phyloP scores from a whole-genome alignment of 2,329 filamentous ascomycete genomes.

The Sporothrix pallida region DNA sequence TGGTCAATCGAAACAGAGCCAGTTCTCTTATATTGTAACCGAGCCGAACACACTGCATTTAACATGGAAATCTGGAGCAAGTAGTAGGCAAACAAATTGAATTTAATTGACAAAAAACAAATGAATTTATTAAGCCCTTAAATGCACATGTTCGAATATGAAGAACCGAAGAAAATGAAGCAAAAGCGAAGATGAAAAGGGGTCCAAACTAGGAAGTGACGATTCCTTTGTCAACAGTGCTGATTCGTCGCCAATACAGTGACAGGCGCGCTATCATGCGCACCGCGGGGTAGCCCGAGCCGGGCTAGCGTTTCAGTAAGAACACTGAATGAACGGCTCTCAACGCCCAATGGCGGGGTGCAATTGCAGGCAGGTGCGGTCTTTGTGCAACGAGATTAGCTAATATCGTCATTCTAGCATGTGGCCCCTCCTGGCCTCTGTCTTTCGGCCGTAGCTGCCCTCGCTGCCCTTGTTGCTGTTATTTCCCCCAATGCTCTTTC shows the following conservation, averaged over 20 bases:
- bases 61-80: neutral
- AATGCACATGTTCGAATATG: neutral
- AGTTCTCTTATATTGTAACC: too few species aligned
- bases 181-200: neutral
- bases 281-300: neutral
- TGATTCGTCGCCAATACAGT: neutral
- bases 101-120: neutral
- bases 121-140: too few species aligned
- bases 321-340: neutral
- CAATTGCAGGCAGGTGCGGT: neutral
- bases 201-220: neutral
- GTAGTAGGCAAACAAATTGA: neutral
- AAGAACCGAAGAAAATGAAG: neutral
- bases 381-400: neutral
- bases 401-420: constrained; percentile 12
- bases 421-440: neutral
- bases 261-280: constrained; percentile 3
- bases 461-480: neutral
- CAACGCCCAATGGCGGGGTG: constrained; percentile 7
- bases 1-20: too few species aligned
- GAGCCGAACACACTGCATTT: too few species aligned
- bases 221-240: neutral
- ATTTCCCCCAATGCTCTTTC: neutral
- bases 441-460: neutral
- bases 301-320: neutral